A percentile compares a stretch with the other conserved stretches of the same genome.
Evolutionary conservation across 495 filamentous ascomycete species (phyloP).

Genomic region (Aspergillus incahuasiensis): DNA sequence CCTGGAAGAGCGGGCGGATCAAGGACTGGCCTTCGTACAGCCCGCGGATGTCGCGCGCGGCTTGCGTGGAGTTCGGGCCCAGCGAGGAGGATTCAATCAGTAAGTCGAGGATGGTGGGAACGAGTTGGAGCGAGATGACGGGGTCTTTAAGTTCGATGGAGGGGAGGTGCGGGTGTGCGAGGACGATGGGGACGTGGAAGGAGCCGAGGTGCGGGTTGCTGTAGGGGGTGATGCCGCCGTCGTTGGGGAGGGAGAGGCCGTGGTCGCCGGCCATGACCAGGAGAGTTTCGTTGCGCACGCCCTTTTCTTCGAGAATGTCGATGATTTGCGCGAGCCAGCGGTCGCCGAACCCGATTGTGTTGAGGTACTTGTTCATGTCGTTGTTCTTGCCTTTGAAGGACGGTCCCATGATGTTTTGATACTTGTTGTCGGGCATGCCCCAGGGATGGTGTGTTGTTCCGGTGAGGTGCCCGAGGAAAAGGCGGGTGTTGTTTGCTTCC

Average conservation of each 20-base stretch:
- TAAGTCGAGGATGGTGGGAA: conserved; percentile 49
- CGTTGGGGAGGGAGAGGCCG: conserved; percentile 42
- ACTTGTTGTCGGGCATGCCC: conserved; percentile 34
- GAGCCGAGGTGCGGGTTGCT: conserved; percentile 48
- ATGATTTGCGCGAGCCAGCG: conserved; percentile 44
- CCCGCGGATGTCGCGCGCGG: conserved; percentile 35
- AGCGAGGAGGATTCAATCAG: conserved; percentile 42
- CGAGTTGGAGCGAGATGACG: conserved; percentile 41
- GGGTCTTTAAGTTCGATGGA: conserved; percentile 38
- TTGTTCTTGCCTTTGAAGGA: conserved; percentile 20
- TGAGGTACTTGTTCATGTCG: conserved; percentile 38
- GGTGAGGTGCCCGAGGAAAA: conserved; percentile 47
- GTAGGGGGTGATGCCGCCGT: conserved; percentile 42
- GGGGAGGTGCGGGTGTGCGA: conserved; percentile 44
- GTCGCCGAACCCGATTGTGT: conserved; percentile 39
- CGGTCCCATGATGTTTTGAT: conserved; percentile 25
- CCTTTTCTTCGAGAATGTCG: conserved; percentile 42
- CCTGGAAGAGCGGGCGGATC: conserved; percentile 34
- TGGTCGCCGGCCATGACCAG: conserved; percentile 47
- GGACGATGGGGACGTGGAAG: conserved; percentile 48
- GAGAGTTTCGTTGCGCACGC: conserved; percentile 46
- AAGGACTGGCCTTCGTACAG: conserved; percentile 49
- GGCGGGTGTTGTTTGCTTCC: conserved; percentile 35
- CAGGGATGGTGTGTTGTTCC: conserved; percentile 49
- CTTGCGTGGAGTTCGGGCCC: conserved; percentile 21